Percentiles rank a stretch among this genome's conserved stretches.
These are phyloP conservation scores for Ceratobasidium sp. DNA, from an alignment of 1,284 basidiomycete species.

Conservation along the genomic window DNA sequence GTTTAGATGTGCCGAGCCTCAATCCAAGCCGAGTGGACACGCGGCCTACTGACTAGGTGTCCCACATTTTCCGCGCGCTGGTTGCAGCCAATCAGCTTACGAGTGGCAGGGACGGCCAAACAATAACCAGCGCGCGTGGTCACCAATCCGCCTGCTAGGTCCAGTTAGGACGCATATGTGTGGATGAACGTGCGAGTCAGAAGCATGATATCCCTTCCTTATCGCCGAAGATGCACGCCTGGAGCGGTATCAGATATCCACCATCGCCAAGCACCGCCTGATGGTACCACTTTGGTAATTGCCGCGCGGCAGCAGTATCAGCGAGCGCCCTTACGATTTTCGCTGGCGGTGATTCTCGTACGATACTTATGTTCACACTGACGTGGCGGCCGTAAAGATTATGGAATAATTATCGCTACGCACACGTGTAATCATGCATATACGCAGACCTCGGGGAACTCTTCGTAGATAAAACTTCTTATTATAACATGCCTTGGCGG, in stretches of 20 bases:
- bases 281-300: no score
- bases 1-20: background rate
- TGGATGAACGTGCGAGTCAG: no score
- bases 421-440: no score
- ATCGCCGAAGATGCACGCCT: background rate
- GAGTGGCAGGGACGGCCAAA: background rate
- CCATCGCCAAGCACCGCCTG: background rate
- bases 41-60: background rate
- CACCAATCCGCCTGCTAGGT: background rate
- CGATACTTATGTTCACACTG: no score
- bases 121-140: background rate
- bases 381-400: no score
- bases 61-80: background rate
- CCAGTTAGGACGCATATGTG: background rate
- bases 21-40: background rate
- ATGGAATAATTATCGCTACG: no score
- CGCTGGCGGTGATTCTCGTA: no score
- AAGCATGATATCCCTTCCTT: background rate
- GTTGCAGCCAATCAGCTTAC: background rate
- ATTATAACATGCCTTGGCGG: no score
- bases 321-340: no score
- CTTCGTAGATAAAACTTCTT: no score
- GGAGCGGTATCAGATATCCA: background rate
- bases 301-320: no score
- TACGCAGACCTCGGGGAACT: no score